Evolutionary conservation across 1,139 yeast genomes (phyloP), one percentile per base, ranked within the genome.

Genomic region (Blastobotrys arbuscula): DNA sequence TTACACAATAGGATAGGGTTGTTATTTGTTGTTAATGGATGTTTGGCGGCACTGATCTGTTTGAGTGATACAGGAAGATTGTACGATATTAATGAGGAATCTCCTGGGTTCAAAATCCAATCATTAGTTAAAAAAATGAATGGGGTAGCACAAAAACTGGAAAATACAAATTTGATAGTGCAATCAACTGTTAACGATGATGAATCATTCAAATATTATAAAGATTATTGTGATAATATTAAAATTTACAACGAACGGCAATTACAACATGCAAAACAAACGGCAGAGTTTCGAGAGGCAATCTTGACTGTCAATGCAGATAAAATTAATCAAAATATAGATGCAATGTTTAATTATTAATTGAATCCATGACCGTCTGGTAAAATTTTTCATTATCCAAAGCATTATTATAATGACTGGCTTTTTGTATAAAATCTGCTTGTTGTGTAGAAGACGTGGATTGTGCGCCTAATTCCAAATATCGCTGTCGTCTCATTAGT

Each of bases 41-140:
- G 50, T 3, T 36, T 56, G n/a, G 62, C 53, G 1, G 39, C 35
- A 3, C 16, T 57, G 39, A 23, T 58, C 15, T 57, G 39, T 39
- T 40, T 58, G 21, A 48, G 59, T 0, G 55, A 54, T 21, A 53
- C 61, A 4, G 62, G 62, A 6, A 50, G 60, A 7, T 42, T 55
- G 28, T 59, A 49, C 39, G 47, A 44, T 44, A 12, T 39, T 8
- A 33, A 24, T 6, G 43, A 44, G 3, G 18, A 15, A 23, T 4
- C 43, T 19, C 36, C 38, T 9, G 43, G 31, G 9, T 23, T 31
- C 10, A 12, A 13, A 13, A 28, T 30, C 19, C 18, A 19, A 4
- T 9, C 15, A 35, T 18, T 15, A 4, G 16, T 9, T 12, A 18
- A 23, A 12, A 7, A 10, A 18, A 16, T 26, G 24, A 13, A 18